Evolutionary conservation across 2,329 filamentous ascomycete species (phyloP).

Genomic region (Calonectria pseudoturangicola): DNA sequence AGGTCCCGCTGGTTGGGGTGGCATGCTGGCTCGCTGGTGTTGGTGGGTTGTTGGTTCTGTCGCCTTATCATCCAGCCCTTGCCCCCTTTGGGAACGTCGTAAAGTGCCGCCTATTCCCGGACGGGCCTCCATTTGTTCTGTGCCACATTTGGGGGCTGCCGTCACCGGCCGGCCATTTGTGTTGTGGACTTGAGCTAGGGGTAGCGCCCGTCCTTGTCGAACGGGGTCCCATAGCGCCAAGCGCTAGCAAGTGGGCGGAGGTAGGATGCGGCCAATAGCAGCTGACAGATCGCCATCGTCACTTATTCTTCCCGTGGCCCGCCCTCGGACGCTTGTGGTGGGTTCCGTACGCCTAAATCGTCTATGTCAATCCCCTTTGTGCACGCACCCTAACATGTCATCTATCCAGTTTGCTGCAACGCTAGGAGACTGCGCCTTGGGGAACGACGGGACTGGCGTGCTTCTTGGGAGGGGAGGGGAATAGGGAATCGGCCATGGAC

Average conservation of each 20-base stretch:
- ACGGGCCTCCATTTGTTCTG: background rate
- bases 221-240: background rate
- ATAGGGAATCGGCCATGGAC: background rate
- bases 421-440: constrained; percentile 12
- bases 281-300: background rate
- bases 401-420: constrained; percentile 1
- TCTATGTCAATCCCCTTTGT: background rate
- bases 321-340: background rate
- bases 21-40: background rate
- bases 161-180: constrained; percentile 6
- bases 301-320: background rate
- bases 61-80: background rate
- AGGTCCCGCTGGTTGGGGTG: background rate
- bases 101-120: constrained; percentile 9
- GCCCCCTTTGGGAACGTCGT: background rate
- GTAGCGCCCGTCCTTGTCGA: constrained; percentile 19
- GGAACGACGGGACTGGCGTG: background rate
- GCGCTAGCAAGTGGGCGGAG: background rate
- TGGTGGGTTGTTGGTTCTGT: background rate
- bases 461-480: background rate
- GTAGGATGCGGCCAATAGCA: background rate
- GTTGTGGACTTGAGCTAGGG: constrained; percentile 4
- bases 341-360: background rate
- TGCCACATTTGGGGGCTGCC: constrained; percentile 4
- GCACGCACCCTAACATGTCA: background rate